Base-by-base conservation (phyloP, 1,284 basidiomycete genomes). In the Moesziomyces sp. region DNA sequence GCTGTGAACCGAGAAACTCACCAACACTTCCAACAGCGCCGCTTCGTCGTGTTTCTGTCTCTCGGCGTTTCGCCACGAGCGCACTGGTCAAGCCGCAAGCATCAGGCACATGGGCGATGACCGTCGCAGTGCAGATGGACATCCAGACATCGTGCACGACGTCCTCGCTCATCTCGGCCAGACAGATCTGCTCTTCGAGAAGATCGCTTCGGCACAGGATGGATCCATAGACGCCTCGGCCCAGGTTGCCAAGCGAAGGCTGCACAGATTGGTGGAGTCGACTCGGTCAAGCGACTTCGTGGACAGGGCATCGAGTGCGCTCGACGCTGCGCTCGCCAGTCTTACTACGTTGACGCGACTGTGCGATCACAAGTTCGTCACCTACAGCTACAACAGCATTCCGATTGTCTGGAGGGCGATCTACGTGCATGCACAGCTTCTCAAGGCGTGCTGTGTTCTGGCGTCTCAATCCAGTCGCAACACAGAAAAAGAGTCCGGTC, bases 361-460 rank as follows among this genome's bases (percentile, higher is more conserved):
- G 2, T 85, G 87, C 4, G 65, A 86, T 49, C 83, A 85, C 11
- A 80, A 85, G 33, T 85, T 88, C 70, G 78, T 83, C 42, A 65
- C 84, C 0, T 82, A 83, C 46, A 84, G 84, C 1, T 88, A 86
- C 76, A 74, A 82, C 33, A 52, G 70, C 14, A 86, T 88, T 6
- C 76, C 82, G 0, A 33, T 48, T 0, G 56, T 71, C 30, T 87
- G 86, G 84, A 78, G 87, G 11, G 61, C 83, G 7, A 77, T 86
- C 26, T 87, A 87, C 69, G 86, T 86, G 21, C 87, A 88, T 7
- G 28, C 50, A 1, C 58, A 62, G 50, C 46, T 77, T 1, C 24
- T 75, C 43, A 67, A 59, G 35, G 71, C 71, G 18, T 67, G 58
- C 38, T 49, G 43, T 13, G 44, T 38, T 10, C 52, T 75, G 40